Evolutionary conservation across 2,329 filamentous ascomycete genomes (phyloP), one percentile per base, ranked within the genome.

Genomic region (Aspergillus sp.): DNA sequence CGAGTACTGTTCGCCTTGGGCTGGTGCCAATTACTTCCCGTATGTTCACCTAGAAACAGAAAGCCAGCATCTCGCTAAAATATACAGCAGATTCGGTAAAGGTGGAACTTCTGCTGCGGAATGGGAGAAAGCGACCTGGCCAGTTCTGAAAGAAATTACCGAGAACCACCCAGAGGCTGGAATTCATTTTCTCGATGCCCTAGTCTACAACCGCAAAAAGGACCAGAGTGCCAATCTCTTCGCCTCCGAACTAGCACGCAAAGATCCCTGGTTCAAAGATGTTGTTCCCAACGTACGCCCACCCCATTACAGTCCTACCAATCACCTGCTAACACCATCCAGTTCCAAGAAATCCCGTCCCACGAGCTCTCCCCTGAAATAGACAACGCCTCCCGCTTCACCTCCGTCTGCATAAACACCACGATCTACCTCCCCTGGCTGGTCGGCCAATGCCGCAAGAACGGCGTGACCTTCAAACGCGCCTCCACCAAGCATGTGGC

Each of bases 1-100:
- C 56, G 86, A 94, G 74, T 96, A 95, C 66, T 84, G 88, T 0
- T 94, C 88, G 5, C 89, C 88, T 1, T 94, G 88, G 86, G 89
- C 89, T 3, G 89, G 89, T 12, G 89, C 88, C 52, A 91, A 93
- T 62, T 84, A 83, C 60, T 66, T 85, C 50, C 88, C 86, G 83
- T 87, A 60, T 52, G 83, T 41, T 27, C 35, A 43, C 25, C 33
- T 43, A 39, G 27, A 41, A 25, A 35, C 13, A 39, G 37, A 53
- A 32, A 44, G 46, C 43, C n/a, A 50, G 46, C n/a, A 17, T 39
- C 20, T 7, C 15, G 9, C 9, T 42, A 41, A 25, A 32, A 1
- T 12, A 20, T 43, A n/a, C n/a, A 17, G 45, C 41, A 74, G 72
- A 12, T 61, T 71, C n/a, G 72, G 71, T 7, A 53, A 58, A 12